Evolutionary conservation across 1,139 yeast species (phyloP), one percentile per base, ranked within the genome.

Genomic region (Yamadazyma membranifaciens): DNA sequence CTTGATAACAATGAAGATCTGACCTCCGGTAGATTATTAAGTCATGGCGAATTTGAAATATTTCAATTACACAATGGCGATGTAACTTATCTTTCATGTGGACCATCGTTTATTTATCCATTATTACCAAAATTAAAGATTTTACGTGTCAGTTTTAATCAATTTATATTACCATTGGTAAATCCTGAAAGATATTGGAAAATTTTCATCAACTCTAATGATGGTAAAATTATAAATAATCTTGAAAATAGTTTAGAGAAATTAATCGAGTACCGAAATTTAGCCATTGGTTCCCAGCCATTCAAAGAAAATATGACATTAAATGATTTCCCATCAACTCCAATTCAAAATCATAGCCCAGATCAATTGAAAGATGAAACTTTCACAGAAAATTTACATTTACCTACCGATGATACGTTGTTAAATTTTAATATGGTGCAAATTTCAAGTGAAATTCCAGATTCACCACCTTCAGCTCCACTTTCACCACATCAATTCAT

Each of bases 171-270:
- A 26, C 87, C 89, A 1, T 67, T 84, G 47, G 78, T 79, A 9
- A 82, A 82, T 48, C 91, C 91, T 0, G 83, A 81, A 44, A 63
- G 89, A 49, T 84, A 80, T 57, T 84, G 91, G 91, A 73, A 80
- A 44, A 73, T 84, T 2, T 69, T 69, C 27, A 56, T 83, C 4
- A 67, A 67, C 37, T 57, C 77, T 0, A 63, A 58, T 3, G 72
- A 73, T 40, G 45, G 47, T 0, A 45, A 52, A 5, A 60, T 61
- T 1, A 54, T 78, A 10, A 52, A 53, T 11, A 49, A 51, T 6
- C 58, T 79, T 43, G 80, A 72, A 47, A 39, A 36, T 1, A 60
- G 69, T 1, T 62, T 80, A 34, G 62, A 60, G 26, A 52, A 55
- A 3, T 61, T 71, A 9, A 78, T 81, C 17, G 67, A 63, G 32